Evolutionary conservation across 2,329 filamentous ascomycete species (phyloP).

Genomic region (Ophiocordyceps sinensis): DNA sequence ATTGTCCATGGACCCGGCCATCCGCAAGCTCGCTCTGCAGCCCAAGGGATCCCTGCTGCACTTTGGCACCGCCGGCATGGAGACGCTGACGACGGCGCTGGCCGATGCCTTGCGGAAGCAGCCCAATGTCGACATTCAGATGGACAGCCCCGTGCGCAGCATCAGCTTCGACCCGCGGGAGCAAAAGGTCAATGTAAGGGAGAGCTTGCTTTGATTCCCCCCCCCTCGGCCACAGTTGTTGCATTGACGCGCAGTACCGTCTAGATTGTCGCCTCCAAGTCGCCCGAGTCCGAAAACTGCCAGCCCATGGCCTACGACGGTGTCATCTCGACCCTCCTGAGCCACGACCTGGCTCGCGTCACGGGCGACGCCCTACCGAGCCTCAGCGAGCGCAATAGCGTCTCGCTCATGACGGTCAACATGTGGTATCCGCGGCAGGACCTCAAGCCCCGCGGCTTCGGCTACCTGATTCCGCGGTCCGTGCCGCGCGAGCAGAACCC

Average conservation of each 20-base stretch:
- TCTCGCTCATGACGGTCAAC: constrained; percentile 86
- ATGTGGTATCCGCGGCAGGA: constrained; percentile 59
- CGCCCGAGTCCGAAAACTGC: too few species aligned
- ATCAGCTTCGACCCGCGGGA: constrained; percentile 24
- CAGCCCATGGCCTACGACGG: constrained; percentile 28
- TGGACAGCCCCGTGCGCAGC: constrained; percentile 29
- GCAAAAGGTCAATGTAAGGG: constrained; percentile 24
- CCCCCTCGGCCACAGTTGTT: not conserved
- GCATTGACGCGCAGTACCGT: not conserved
- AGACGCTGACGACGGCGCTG: constrained; percentile 42
- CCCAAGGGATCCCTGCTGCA: constrained; percentile 18
- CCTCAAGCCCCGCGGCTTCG: constrained; percentile 61
- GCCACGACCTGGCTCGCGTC: constrained; percentile 26
- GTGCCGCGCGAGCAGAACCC: constrained; percentile 60
- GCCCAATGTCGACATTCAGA: constrained; percentile 45
- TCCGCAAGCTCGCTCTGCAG: constrained; percentile 15
- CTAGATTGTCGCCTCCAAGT: not conserved
- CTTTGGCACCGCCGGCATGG: constrained; percentile 42
- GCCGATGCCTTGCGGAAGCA: constrained; percentile 31
- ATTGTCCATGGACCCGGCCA: constrained; percentile 13
- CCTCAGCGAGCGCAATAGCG: constrained; percentile 42
- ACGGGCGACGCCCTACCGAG: constrained; percentile 26
- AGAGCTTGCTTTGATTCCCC: not conserved
- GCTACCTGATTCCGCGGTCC: constrained; percentile 76
- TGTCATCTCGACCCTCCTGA: constrained; percentile 50